phyloP scores from a whole-genome alignment of 192 early-diverging fungal species.

The Umbelopsis vinacea region DNA sequence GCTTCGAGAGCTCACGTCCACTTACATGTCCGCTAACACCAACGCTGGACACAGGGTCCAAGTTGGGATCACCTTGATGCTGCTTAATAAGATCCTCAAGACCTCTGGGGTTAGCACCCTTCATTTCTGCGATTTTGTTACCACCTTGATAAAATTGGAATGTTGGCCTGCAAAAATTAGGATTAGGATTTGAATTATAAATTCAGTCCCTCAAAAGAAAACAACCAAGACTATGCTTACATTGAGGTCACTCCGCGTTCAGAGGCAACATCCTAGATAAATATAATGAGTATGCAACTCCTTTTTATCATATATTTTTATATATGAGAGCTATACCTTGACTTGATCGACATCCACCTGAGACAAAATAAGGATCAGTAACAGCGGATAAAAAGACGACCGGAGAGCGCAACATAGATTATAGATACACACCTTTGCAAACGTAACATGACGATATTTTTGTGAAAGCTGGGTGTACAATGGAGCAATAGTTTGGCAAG shows the following conservation, averaged over 20 bases:
- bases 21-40: conserved; percentile 55
- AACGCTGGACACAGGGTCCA: conserved; percentile 28
- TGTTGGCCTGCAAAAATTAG: conserved; percentile 72
- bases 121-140: conserved; percentile 74
- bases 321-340: neutral
- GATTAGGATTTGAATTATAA: conserved; percentile 19
- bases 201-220: neutral
- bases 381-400: conserved; percentile 5
- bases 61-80: conserved; percentile 47
- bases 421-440: conserved; percentile 50
- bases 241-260: conserved; percentile 49
- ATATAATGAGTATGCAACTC: neutral
- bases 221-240: conserved; percentile 34
- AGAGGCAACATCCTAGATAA: conserved; percentile 43
- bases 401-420: neutral
- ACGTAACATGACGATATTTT: conserved; percentile 51
- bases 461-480: conserved; percentile 52
- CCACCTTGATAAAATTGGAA: conserved; percentile 84
- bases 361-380: conserved; percentile 13
- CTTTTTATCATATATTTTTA: neutral
- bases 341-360: conserved; percentile 35
- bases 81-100: conserved; percentile 75
- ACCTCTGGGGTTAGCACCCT: conserved; percentile 77
- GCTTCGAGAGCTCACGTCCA: too few relatives aligned
- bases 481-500: conserved; percentile 59